Evolutionary conservation across 2,329 filamentous ascomycete genomes (phyloP).

Genomic region (Hypoxylon sp.): DNA sequence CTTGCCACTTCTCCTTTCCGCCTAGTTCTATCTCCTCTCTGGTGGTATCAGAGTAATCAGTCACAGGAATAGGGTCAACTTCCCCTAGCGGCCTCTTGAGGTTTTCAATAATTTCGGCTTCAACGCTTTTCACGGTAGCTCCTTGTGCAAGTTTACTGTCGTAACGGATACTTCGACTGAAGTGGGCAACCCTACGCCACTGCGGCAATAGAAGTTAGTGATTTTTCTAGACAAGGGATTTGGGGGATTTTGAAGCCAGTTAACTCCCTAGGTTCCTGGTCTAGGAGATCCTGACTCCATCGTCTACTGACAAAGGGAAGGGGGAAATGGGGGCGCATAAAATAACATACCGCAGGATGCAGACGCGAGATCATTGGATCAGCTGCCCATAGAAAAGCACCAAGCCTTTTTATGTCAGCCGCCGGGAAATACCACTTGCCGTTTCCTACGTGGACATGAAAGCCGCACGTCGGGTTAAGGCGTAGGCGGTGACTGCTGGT

Average conservation of each 20-base stretch:
- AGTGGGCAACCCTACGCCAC: slow-evolving; percentile 44
- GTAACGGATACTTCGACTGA: slow-evolving; percentile 38
- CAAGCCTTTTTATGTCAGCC: slow-evolving; percentile 49
- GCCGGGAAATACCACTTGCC: slow-evolving; percentile 51
- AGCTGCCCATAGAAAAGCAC: slow-evolving; percentile 53
- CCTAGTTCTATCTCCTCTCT: slow-evolving; percentile 33
- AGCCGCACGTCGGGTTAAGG: slow-evolving; percentile 52
- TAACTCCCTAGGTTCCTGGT: too few species aligned
- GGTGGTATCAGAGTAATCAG: slow-evolving; percentile 36
- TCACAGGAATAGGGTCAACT: slow-evolving; percentile 17
- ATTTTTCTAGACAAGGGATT: neutral
- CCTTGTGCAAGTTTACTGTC: slow-evolving; percentile 30
- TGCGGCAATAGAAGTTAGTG: neutral
- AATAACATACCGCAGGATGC: slow-evolving; percentile 46
- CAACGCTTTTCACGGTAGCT: slow-evolving; percentile 4
- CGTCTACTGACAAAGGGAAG: neutral
- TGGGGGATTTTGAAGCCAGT: too few species aligned
- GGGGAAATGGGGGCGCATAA: neutral
- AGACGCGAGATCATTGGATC: slow-evolving; percentile 55
- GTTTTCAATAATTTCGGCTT: neutral
- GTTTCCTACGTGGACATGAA: slow-evolving; percentile 56
- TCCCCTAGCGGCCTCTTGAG: neutral
- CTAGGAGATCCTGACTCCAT: neutral
- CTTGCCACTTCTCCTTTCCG: slow-evolving; percentile 18
- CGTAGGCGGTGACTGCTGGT: slow-evolving; percentile 50